Conservation (phyloP, 192 early-diverging fungal genomes). For the Coemansia sp. region DNA sequence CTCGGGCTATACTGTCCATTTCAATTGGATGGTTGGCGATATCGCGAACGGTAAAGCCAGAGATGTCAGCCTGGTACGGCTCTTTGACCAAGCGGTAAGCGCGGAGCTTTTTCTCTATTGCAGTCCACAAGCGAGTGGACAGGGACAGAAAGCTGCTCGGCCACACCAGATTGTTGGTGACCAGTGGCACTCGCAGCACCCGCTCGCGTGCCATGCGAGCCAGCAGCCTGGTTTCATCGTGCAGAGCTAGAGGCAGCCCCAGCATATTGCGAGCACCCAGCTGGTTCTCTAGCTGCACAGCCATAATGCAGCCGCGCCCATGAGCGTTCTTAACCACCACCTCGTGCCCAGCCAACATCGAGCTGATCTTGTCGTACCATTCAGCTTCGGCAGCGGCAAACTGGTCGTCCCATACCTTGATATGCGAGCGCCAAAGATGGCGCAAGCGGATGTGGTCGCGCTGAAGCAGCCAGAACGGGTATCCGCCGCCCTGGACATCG, state of each 20-base stretch:
- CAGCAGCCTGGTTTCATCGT: slow-evolving; percentile 78
- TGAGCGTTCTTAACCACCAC: slow-evolving; percentile 59
- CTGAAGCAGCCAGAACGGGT: slow-evolving; percentile 75
- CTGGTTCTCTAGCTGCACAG: slow-evolving; percentile 83
- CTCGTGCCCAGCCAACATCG: slow-evolving; percentile 76
- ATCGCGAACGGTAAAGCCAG: slow-evolving; percentile 34
- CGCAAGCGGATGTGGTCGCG: slow-evolving; percentile 70
- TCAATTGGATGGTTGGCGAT: slow-evolving; percentile 21
- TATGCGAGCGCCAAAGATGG: slow-evolving; percentile 63
- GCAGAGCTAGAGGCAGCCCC: slow-evolving; percentile 66
- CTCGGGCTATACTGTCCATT: slow-evolving; percentile 15
- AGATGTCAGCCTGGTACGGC: slow-evolving; percentile 28
- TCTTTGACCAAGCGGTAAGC: slow-evolving; percentile 28
- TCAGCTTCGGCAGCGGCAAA: slow-evolving; percentile 70
- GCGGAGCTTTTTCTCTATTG: slow-evolving; percentile 27
- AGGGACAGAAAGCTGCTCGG: slow-evolving; percentile 33
- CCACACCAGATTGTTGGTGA: slow-evolving; percentile 70
- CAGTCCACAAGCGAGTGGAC: slow-evolving; percentile 18
- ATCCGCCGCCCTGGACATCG: slow-evolving; percentile 73
- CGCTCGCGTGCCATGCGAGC: slow-evolving; percentile 73
- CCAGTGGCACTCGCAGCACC: slow-evolving; percentile 76
- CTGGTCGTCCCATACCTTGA: slow-evolving; percentile 65
- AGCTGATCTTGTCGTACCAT: slow-evolving; percentile 72
- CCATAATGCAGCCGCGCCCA: slow-evolving; percentile 68
- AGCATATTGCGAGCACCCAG: slow-evolving; percentile 58